A percentile compares a stretch with the other conserved stretches of the same genome.
Conservation (phyloP, 2,329 filamentous ascomycete genomes). For the Penicillium sp. region DNA sequence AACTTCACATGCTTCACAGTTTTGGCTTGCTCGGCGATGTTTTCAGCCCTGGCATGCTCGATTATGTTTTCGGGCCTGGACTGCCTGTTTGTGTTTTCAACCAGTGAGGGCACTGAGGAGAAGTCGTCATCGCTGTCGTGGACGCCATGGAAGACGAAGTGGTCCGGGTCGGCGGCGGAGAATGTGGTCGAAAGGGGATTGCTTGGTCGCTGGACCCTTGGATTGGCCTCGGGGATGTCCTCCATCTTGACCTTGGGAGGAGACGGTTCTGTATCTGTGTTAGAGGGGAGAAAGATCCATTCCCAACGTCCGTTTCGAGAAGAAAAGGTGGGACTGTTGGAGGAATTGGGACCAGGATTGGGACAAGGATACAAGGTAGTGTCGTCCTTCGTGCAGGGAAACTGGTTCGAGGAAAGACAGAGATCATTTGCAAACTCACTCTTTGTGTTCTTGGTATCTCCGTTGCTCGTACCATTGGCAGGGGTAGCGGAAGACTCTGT, state of each 20-base stretch:
- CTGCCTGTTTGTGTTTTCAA: no score
- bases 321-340: neutral
- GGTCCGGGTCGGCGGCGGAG: neutral
- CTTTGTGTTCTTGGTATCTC: neutral
- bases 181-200: neutral
- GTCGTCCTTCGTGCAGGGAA: neutral
- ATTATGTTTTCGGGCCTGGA: no score
- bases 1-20: slow-evolving; percentile 1
- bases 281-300: neutral
- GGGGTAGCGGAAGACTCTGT: neutral
- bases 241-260: neutral
- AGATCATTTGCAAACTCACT: neutral
- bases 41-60: no score
- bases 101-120: neutral
- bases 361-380: neutral
- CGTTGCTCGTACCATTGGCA: neutral
- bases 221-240: neutral
- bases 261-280: neutral
- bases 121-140: neutral
- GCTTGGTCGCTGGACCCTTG: neutral
- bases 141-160: neutral
- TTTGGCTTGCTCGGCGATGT: neutral
- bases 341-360: neutral
- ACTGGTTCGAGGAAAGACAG: neutral
- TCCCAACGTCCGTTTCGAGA: neutral